Evolutionary conservation across 257 asterid genomes (phyloP).

Genomic region (Oldenlandia corymbosa): DNA sequence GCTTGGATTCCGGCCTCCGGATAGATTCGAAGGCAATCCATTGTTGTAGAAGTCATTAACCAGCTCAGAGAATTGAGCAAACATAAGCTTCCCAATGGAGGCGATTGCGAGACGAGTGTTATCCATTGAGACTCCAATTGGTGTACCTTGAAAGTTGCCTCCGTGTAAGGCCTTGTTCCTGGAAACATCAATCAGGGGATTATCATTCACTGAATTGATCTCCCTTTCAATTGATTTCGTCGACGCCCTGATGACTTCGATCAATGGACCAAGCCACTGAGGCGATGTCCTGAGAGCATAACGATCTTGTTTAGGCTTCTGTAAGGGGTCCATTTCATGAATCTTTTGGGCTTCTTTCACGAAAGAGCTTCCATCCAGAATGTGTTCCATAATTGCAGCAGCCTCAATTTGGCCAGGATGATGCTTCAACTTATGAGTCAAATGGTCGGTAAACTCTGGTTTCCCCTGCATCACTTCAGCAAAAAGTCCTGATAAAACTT

Average conservation of each 20-base stretch:
- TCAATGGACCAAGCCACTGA: constrained; percentile 29
- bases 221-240: constrained; percentile 33
- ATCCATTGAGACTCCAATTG: constrained; percentile 32
- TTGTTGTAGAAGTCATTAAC: constrained; percentile 31
- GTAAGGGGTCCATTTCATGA: constrained; percentile 27
- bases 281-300: constrained; percentile 31
- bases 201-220: constrained; percentile 31
- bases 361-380: constrained; percentile 24
- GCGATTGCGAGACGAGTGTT: constrained; percentile 27
- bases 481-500: constrained; percentile 25
- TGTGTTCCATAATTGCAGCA: constrained; percentile 31
- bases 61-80: constrained; percentile 31
- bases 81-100: constrained; percentile 34
- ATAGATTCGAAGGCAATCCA: constrained; percentile 27
- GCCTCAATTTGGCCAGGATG: constrained; percentile 35
- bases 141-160: constrained; percentile 31
- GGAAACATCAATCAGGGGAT: constrained; percentile 27
- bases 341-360: constrained; percentile 25
- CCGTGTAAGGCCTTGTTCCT: constrained; percentile 30
- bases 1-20: constrained; percentile 29
- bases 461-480: constrained; percentile 32
- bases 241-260: constrained; percentile 28
- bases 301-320: constrained; percentile 29
- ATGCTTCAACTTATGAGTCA: constrained; percentile 31
- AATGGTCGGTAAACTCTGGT: constrained; percentile 29